Base-by-base conservation (phyloP, 106 monocot genomes). In the Dioscorea alata region DNA sequence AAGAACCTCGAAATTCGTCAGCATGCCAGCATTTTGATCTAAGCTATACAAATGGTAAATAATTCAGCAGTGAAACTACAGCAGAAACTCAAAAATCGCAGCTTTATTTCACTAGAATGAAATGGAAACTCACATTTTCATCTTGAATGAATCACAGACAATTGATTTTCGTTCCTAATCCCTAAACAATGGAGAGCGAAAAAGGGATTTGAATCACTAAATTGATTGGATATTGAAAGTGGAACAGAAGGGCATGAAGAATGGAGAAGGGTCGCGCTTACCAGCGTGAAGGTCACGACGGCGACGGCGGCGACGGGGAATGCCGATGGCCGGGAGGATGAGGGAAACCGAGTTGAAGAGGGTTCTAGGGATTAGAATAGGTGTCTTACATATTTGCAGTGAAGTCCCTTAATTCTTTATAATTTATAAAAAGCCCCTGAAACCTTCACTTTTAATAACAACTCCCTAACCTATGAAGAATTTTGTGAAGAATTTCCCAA, bases 1-100 rank as follows among this genome's bases (percentile, higher is more conserved):
- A 59, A 91, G 81, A 8, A 94, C 94, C 58, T 94, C 94, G 74
- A 80, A 85, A 83, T 94, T 84, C 33, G 90, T 94, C 50, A 94
- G 81, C 10, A 50, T 8, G 1, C 90, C 90, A 1, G 82, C 83
- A 83, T 87, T 85, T 32, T 70, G 74, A 48, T 90, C 61, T 75
- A 59, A 57, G 69, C 88, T 88, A 67, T 13, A 54, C 3, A 54
- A 54, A 16, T 8, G 18, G 15, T 13, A 54, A 18, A 54, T 15
- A 54, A 19, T 54, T 54, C 4, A 19, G 18, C 8, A 54, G 5
- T 54, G 54, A 15, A 19, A 54, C 5, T 19, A 54, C 15, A 54
- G 15, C 54, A 2, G 15, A 14, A 54, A 54, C 9, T 54, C 54
- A 54, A 42, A 42, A 42, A 42, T 42, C 42, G 42, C 6, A 42